Base-by-base conservation (phyloP, 148 eudicot genomes). In the Camellia granthamiana region DNA sequence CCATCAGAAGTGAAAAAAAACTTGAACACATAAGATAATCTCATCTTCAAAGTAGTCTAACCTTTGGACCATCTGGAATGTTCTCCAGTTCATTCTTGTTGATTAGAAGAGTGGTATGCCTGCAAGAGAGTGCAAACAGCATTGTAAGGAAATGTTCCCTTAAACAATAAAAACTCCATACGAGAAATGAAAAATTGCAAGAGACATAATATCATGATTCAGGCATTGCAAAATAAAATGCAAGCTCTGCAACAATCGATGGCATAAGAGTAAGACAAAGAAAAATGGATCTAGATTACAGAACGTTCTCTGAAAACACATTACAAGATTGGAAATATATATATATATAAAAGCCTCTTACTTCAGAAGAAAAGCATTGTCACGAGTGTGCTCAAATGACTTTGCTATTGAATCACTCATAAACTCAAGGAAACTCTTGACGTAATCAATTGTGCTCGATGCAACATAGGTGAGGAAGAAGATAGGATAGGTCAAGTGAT, bases 371-470 rank as follows among this genome's bases (percentile, higher is more conserved):
- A 95, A 95, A 67, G 97, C 90, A 86, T 95, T 95, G 68, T 95
- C 97, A 80, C 98, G 94, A 59, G 95, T 90, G 84, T 92, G 91
- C 83, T 95, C 98, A 84, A 95, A 95, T 61, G 98, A 93, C 85
- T 95, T 95, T 38, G 97, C 98, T 78, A 95, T 90, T 79, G 97
- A 86, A 76, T 95, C 98, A 81, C 94, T 95, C 98, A 95, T 95
- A 94, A 93, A 95, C 79, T 96, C 99, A 74, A 96, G 93, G 68
- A 96, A 96, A 87, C 97, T 93, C 90, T 96, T 96, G 68, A 87
- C 98, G 82, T 90, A 96, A 51, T 96, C 98, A 81, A 96, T 86
- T 51, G 98, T 96, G 85, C 99, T 93, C 67, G 99, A 93, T 58
- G 99, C 78, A 69, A 93, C 92, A 84, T 93, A 86, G 46, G 97